These are phyloP conservation scores for Zygnema cylindricum DNA, from an alignment of 139 green algal genomes.

Conservation along the genomic window DNA sequence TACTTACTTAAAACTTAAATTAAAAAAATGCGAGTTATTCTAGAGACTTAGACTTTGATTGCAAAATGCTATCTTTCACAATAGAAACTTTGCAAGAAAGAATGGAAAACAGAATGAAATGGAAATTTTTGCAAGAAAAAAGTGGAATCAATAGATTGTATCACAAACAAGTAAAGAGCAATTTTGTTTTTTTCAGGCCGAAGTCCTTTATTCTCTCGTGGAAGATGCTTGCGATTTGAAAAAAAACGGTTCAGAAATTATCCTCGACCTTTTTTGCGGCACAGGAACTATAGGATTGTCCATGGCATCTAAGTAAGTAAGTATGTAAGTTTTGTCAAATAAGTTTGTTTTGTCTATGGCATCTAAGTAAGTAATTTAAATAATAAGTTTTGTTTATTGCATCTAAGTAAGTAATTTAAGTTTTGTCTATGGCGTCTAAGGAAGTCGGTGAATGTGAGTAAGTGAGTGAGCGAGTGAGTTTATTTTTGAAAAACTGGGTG, in stretches of 20 bases:
- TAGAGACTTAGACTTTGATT: too few species aligned
- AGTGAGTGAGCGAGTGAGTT: too few species aligned
- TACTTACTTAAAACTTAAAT: too few species aligned
- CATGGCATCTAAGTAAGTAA: conserved; percentile 67
- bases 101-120: too few species aligned
- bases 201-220: conserved; percentile 76
- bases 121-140: too few species aligned
- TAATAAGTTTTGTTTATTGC: neutral
- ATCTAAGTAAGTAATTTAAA: conserved; percentile 1
- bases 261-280: conserved; percentile 91
- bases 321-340: neutral
- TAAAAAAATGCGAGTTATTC: too few species aligned
- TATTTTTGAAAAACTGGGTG: too few species aligned
- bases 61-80: too few species aligned
- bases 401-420: too few species aligned
- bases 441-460: too few species aligned
- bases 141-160: neutral
- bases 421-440: too few species aligned
- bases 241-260: conserved; percentile 54
- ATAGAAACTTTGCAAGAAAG: too few species aligned
- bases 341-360: neutral
- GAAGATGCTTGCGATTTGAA: conserved; percentile 65
- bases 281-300: conserved; percentile 83
- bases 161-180: neutral
- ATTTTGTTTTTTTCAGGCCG: conserved; percentile 54